Evolutionary conservation across 2,329 filamentous ascomycete species (phyloP).

Genomic region (Fusarium albosuccineum): DNA sequence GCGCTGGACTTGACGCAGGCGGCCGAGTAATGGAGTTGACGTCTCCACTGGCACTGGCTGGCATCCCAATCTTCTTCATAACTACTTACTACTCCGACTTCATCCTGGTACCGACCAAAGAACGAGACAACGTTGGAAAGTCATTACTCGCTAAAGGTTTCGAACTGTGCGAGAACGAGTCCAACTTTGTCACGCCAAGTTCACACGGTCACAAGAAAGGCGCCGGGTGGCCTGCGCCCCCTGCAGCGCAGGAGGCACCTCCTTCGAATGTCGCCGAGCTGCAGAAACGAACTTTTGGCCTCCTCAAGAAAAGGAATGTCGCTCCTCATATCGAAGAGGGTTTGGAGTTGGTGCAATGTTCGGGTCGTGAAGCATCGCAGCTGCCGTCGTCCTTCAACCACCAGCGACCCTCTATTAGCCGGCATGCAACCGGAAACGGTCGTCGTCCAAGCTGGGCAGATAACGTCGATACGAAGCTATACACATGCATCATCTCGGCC

Average conservation of each 20-base stretch:
- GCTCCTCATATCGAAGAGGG: slow-evolving; percentile 76
- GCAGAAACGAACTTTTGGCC: slow-evolving; percentile 83
- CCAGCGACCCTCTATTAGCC: slow-evolving; percentile 53
- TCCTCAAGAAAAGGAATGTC: slow-evolving; percentile 83
- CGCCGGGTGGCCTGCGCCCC: slow-evolving; percentile 54
- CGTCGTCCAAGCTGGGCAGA: slow-evolving; percentile 65
- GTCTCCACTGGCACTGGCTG: slow-evolving; percentile 88
- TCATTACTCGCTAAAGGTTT: slow-evolving; percentile 86
- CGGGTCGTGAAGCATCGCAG: slow-evolving; percentile 68
- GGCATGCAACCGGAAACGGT: slow-evolving; percentile 54
- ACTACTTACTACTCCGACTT: slow-evolving; percentile 99
- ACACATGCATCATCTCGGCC: slow-evolving; percentile 72
- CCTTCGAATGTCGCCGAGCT: slow-evolving; percentile 84
- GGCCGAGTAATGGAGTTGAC: slow-evolving; percentile 93
- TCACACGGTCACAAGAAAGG: slow-evolving; percentile 51
- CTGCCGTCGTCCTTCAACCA: slow-evolving; percentile 54
- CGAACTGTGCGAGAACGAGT: slow-evolving; percentile 80
- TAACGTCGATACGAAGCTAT: slow-evolving; percentile 72
- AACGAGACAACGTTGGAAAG: slow-evolving; percentile 79
- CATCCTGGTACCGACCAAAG: slow-evolving; percentile 86
- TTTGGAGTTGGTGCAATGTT: slow-evolving; percentile 85
- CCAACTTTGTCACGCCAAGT: slow-evolving; percentile 72
- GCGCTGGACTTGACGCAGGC: slow-evolving; percentile 89
- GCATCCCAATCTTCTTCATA: slow-evolving; percentile 98
- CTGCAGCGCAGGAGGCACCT: slow-evolving; percentile 76